Conservation (phyloP, 2,329 filamentous ascomycete genomes). For the Neofusicoccum sp. region DNA sequence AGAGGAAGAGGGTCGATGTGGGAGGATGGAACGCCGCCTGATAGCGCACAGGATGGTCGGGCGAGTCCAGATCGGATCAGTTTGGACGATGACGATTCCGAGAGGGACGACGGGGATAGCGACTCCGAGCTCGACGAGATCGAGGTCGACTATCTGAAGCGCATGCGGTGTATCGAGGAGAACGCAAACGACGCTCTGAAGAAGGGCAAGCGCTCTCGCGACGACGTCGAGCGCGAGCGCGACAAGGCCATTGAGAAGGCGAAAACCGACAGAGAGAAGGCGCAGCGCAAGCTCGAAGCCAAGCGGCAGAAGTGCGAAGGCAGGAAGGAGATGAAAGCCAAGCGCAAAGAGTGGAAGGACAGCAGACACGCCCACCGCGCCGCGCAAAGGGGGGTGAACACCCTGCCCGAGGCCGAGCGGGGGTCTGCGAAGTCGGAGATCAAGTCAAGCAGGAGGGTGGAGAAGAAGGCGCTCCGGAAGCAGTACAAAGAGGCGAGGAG, state of each 20-base stretch:
- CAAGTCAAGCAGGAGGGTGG: constrained; percentile 9
- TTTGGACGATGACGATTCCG: not conserved
- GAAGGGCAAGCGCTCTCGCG: constrained; percentile 28
- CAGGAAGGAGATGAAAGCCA: constrained; percentile 23
- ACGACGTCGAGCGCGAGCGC: constrained; percentile 28
- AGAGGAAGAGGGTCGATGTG: too few relatives aligned
- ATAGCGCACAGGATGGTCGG: too few relatives aligned
- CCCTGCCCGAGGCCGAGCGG: constrained; percentile 24
- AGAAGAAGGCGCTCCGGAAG: constrained; percentile 23
- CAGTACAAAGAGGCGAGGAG: constrained; percentile 1
- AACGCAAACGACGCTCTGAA: constrained; percentile 21
- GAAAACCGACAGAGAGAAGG: not conserved
- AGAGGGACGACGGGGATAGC: not conserved
- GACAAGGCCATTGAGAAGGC: constrained; percentile 28
- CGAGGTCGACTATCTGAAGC: constrained; percentile 9
- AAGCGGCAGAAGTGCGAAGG: constrained; percentile 21
- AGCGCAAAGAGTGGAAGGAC: constrained; percentile 25
- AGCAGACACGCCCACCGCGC: constrained; percentile 25
- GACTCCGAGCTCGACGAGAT: constrained; percentile 8
- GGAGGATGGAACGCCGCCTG: too few relatives aligned
- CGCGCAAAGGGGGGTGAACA: constrained; percentile 21
- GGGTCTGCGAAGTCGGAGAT: constrained; percentile 19
- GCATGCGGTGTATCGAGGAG: constrained; percentile 24
- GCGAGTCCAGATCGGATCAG: too few relatives aligned
- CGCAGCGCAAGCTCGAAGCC: constrained; percentile 20